Evolutionary conservation across 1,284 basidiomycete genomes (phyloP).

Genomic region (Pyrrhoderma lamaoense): DNA sequence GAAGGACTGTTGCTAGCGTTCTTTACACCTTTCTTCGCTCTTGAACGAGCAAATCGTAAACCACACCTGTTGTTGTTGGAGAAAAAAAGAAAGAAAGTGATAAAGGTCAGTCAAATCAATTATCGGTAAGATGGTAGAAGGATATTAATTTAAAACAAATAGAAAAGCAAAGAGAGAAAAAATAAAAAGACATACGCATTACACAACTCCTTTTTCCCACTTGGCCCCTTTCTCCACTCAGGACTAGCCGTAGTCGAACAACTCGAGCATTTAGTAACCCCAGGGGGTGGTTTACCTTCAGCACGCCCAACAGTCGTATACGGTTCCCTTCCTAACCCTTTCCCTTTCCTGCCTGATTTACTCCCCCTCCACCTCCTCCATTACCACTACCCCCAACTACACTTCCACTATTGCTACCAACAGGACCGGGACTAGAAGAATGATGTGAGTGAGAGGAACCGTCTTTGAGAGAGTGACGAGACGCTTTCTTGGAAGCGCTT

Average conservation of each 20-base stretch:
- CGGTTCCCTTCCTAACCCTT: background rate
- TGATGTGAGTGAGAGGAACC: too few species aligned
- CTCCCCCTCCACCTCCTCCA: background rate
- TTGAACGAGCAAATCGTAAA: conserved; percentile 70
- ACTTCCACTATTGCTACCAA: too few species aligned
- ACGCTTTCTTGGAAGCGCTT: too few species aligned
- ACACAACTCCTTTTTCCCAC: conserved; percentile 86
- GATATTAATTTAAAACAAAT: too few species aligned
- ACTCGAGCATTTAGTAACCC: conserved; percentile 70
- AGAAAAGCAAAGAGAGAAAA: conserved; percentile 22
- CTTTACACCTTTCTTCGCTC: conserved; percentile 69
- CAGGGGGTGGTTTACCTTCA: conserved; percentile 46
- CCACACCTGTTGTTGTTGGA: too few species aligned
- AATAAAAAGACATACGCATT: conserved; percentile 67
- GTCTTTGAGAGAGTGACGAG: too few species aligned
- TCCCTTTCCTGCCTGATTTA: background rate
- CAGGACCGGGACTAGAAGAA: too few species aligned
- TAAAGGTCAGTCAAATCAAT: too few species aligned
- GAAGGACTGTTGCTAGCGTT: conserved; percentile 5
- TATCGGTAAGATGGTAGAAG: too few species aligned
- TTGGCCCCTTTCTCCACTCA: conserved; percentile 91
- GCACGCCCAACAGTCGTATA: conserved; percentile 2
- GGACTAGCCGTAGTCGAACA: conserved; percentile 83
- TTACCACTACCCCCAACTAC: too few species aligned
- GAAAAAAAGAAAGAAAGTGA: too few species aligned